Evolutionary conservation across 2,329 filamentous ascomycete genomes (phyloP).

Genomic region (Xylaria polymorpha): DNA sequence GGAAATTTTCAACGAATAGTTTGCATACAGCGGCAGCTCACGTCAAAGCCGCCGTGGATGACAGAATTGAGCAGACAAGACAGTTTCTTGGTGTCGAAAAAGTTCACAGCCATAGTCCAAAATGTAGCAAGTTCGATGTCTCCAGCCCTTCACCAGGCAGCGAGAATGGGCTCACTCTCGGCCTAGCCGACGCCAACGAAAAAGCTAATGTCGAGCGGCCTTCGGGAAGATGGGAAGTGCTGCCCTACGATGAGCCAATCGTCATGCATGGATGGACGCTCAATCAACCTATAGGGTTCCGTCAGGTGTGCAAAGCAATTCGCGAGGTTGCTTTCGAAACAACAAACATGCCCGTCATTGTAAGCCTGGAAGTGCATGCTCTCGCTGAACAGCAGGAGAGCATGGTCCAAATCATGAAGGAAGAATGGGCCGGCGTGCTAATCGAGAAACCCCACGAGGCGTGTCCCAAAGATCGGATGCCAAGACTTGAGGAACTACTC

Average conservation of each 20-base stretch:
- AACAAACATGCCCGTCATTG: slow-evolving; percentile 84
- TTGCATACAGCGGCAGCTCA: slow-evolving; percentile 59
- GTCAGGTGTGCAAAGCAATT: slow-evolving; percentile 85
- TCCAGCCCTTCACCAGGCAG: slow-evolving; percentile 35
- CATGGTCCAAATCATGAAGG: slow-evolving; percentile 94
- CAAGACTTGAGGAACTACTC: slow-evolving; percentile 76
- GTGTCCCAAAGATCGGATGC: slow-evolving; percentile 67
- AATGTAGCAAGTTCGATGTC: slow-evolving; percentile 44
- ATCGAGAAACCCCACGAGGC: slow-evolving; percentile 68
- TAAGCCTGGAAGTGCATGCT: slow-evolving; percentile 93
- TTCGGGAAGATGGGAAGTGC: slow-evolving; percentile 44
- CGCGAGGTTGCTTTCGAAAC: slow-evolving; percentile 80
- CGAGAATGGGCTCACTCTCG: slow-evolving; percentile 33
- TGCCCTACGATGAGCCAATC: slow-evolving; percentile 73
- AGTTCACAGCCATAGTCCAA: slow-evolving; percentile 45
- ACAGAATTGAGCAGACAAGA: slow-evolving; percentile 51
- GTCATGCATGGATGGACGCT: slow-evolving; percentile 87
- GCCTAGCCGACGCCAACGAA: slow-evolving; percentile 32
- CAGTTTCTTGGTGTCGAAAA: slow-evolving; percentile 49
- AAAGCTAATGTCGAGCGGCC: slow-evolving; percentile 37
- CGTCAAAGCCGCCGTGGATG: slow-evolving; percentile 51
- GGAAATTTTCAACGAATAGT: slow-evolving; percentile 60
- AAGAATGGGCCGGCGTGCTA: slow-evolving; percentile 83
- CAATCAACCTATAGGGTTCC: slow-evolving; percentile 86
- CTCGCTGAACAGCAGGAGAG: slow-evolving; percentile 83